Evolutionary conservation across 257 asterid species (phyloP).

Genomic region (Echites panduratus): DNA sequence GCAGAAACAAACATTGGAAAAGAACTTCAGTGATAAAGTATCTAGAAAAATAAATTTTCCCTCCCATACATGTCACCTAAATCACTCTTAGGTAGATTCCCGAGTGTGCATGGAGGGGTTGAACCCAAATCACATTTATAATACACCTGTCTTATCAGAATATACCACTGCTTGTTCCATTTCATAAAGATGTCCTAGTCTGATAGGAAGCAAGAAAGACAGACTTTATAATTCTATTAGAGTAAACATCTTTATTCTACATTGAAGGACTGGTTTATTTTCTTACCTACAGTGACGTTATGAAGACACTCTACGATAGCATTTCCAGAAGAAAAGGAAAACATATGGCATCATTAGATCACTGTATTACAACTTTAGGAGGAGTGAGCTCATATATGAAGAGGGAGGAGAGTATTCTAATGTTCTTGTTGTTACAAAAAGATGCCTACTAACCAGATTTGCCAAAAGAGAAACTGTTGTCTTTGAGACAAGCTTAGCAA

Average conservation of each 20-base stretch:
- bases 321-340: background rate
- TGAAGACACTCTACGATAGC: background rate
- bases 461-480: slow-evolving; percentile 51
- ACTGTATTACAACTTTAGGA: background rate
- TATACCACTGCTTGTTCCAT: background rate
- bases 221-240: background rate
- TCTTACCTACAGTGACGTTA: background rate
- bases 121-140: background rate
- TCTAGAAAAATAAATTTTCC: background rate
- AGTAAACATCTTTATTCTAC: background rate
- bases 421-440: background rate
- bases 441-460: slow-evolving; percentile 51
- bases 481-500: slow-evolving; percentile 66
- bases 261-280: background rate
- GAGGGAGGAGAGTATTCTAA: background rate
- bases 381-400: background rate
- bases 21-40: background rate
- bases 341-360: background rate
- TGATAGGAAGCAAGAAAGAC: background rate
- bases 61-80: background rate
- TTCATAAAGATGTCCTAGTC: background rate
- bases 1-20: background rate
- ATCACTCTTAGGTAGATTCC: background rate
- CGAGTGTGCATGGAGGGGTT: background rate
- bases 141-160: background rate